Percentiles rank a stretch among this genome's conserved stretches.
Evolutionary conservation across 2,329 filamentous ascomycete genomes (phyloP).

Genomic region (Scytalidium lignicola): DNA sequence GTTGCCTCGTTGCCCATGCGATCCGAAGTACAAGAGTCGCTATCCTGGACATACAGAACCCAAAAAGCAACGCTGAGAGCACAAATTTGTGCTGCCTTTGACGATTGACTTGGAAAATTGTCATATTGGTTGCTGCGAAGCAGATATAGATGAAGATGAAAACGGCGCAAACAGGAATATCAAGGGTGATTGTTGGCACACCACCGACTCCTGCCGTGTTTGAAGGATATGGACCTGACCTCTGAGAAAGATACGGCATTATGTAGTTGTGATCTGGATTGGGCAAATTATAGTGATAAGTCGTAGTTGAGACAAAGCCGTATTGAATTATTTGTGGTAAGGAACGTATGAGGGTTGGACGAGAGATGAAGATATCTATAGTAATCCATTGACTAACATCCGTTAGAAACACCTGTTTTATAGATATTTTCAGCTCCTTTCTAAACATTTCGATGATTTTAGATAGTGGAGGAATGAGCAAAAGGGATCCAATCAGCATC

Average conservation of each 20-base stretch:
- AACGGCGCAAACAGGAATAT: constrained; percentile 58
- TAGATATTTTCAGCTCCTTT: too few relatives aligned
- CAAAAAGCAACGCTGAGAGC: constrained; percentile 50
- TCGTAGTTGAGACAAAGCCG: too few relatives aligned
- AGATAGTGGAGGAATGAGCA: too few relatives aligned
- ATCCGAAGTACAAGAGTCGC: constrained; percentile 41
- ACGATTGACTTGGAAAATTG: constrained; percentile 47
- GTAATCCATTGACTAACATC: too few relatives aligned
- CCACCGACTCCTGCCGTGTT: constrained; percentile 47
- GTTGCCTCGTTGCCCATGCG: constrained; percentile 49
- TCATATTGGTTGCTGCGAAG: constrained; percentile 49
- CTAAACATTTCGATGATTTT: too few relatives aligned
- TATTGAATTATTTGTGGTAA: too few relatives aligned
- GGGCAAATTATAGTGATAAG: too few relatives aligned
- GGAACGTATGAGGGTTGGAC: too few relatives aligned
- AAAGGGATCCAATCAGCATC: too few relatives aligned
- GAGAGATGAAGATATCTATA: too few relatives aligned
- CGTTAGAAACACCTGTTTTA: too few relatives aligned
- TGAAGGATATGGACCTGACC: constrained; percentile 19
- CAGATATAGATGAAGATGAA: constrained; percentile 53
- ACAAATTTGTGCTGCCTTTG: constrained; percentile 50
- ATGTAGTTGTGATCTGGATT: too few relatives aligned
- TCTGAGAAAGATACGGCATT: not conserved
- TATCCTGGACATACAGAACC: constrained; percentile 51
- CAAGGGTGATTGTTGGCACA: constrained; percentile 48